Evolutionary conservation across 768 basidiomycete genomes (phyloP), one percentile per base, ranked within the genome.

Genomic region (Mycena leptocephala): DNA sequence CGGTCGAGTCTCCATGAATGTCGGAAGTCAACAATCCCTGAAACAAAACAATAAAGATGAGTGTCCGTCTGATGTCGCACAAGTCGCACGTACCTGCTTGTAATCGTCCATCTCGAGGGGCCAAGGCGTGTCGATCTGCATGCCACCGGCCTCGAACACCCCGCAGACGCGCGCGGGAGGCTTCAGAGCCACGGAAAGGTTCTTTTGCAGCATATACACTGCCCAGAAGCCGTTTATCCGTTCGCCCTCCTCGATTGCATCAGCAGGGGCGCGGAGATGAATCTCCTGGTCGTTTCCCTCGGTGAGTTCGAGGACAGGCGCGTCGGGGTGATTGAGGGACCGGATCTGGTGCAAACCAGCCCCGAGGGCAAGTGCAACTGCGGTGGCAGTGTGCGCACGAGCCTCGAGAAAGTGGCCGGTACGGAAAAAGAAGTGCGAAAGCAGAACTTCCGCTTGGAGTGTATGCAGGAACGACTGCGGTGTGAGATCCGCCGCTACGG

Each of bases 211-310:
- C 62, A 86, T 84, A 75, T 91, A 89, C 9, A 91, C 91, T 0
- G 90, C 84, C 93, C 93, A 94, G 81, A 94, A 94, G 0, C 88
- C 91, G 68, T 91, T 91, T 72, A 94, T 92, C 39, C 92, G 87
- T 79, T 94, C 93, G 26, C 90, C 92, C 80, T 93, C 92, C 75
- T 93, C 93, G n/a, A 91, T 80, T 30, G 83, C 77, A 79, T 90
- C 89, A 22, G 70, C 79, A 48, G 87, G 77, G 79, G 89, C 78
- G 24, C 85, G 79, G 83, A 66, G 92, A 85, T 14, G 89, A 84
- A 76, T 86, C 5, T 37, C 69, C 11, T 65, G 39, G 9, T 86
- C 87, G 35, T 83, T 78, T 26, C 79, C 77, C 67, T 86, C 84
- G 26, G 62, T 79, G 65, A 87, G 84, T 84, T 79, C 71, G 85